These are phyloP conservation scores for Candolleomyces efflorescens DNA, from an alignment of 768 basidiomycete genomes.

Conservation along the genomic window DNA sequence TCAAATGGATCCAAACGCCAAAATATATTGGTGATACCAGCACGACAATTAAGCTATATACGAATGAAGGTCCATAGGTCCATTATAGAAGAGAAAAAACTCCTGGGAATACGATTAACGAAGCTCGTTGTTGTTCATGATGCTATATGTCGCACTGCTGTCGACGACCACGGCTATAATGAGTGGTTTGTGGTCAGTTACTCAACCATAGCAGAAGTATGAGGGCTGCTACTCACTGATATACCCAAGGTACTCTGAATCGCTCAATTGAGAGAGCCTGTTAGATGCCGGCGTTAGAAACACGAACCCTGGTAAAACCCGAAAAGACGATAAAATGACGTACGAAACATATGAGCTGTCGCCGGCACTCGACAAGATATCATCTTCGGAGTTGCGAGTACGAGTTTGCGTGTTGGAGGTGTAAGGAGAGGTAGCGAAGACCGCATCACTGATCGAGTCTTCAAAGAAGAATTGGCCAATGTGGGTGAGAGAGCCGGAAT, in stretches of 20 bases:
- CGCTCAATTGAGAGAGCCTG: not conserved
- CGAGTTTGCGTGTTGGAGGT: slow-evolving; percentile 20
- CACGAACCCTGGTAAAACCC: not conserved
- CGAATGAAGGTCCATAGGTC: too few relatives aligned
- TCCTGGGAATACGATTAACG: not conserved
- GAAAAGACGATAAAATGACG: not conserved
- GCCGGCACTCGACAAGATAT: slow-evolving; percentile 23
- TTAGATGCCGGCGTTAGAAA: not conserved
- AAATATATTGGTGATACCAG: too few relatives aligned
- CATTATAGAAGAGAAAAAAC: too few relatives aligned
- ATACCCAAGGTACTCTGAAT: not conserved
- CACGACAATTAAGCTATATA: too few relatives aligned
- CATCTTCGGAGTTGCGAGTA: slow-evolving; percentile 24
- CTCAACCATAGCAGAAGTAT: not conserved
- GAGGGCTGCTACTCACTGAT: not conserved
- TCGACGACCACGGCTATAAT: slow-evolving; percentile 2
- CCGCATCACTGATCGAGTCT: slow-evolving; percentile 23
- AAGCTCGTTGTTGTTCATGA: slow-evolving; percentile 4
- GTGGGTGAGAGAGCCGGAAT: slow-evolving; percentile 23
- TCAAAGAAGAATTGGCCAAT: slow-evolving; percentile 33
- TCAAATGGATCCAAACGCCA: too few relatives aligned
- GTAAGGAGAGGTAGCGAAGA: slow-evolving; percentile 23
- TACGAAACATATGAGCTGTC: slow-evolving; percentile 23
- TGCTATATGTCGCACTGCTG: not conserved
- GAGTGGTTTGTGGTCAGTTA: not conserved